These are phyloP conservation scores for Orbilia quercus DNA, from an alignment of 2,329 filamentous ascomycete genomes.

Conservation along the genomic window DNA sequence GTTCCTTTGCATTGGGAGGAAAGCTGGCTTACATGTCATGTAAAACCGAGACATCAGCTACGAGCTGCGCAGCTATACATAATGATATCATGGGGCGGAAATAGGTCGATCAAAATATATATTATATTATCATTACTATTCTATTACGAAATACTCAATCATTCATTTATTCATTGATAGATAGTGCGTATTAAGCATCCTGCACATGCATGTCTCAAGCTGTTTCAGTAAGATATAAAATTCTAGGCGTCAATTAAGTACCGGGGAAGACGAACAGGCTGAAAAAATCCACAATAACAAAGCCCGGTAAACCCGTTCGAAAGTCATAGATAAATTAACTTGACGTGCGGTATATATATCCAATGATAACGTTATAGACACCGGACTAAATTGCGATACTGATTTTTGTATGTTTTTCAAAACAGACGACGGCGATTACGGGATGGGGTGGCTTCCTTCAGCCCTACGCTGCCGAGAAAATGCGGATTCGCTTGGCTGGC, in stretches of 20 bases:
- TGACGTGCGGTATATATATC: too few relatives aligned
- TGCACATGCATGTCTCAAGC: too few relatives aligned
- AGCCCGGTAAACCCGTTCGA: too few relatives aligned
- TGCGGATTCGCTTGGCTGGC: background rate
- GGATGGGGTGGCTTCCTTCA: background rate
- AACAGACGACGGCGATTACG: background rate
- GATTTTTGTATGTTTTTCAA: background rate
- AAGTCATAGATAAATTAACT: too few relatives aligned
- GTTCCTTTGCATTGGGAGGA: background rate
- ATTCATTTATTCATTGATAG: background rate
- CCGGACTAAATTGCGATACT: background rate
- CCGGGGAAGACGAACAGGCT: too few relatives aligned
- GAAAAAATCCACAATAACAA: too few relatives aligned
- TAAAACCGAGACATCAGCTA: background rate
- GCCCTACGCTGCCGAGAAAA: constrained; percentile 11
- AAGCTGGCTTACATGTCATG: background rate
- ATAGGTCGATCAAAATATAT: background rate
- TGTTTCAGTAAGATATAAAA: too few relatives aligned
- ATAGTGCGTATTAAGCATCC: background rate
- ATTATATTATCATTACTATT: too few relatives aligned
- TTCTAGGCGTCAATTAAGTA: too few relatives aligned
- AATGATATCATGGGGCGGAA: background rate
- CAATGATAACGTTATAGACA: too few relatives aligned
- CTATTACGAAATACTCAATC: background rate
- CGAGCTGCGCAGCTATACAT: background rate